Base-by-base conservation (phyloP, 257 asterid genomes). In the Agastache rugosa region DNA sequence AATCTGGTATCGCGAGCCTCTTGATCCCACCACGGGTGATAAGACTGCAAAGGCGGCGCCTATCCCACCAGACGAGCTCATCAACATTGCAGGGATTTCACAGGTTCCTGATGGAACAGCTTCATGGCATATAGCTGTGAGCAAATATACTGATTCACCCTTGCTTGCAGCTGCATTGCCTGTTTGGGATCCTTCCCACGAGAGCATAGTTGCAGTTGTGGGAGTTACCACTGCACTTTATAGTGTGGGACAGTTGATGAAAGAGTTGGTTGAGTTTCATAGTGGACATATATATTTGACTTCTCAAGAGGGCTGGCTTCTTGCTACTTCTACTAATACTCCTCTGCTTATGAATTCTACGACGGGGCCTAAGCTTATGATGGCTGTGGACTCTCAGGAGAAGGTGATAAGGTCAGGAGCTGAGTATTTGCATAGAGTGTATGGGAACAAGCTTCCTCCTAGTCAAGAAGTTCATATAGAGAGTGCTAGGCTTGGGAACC, bases 81-180 rank as follows among this genome's bases (percentile, higher is more conserved):
- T 93, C 31, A 93, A 93, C 73, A 91, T 91, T 8, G 98, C 98
- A 0, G 98, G 98, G 42, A 89, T 89, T 41, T 93, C 98, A 10
- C 97, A 93, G 69, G 91, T 93, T 8, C 98, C 98, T 11, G 97
- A 93, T 62, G 96, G 98, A 31, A 83, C 96, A 0, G 97, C 98
- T 1, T 75, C 98, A 11, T 93, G 98, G 98, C 98, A 93, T 51
- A 86, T 93, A 17, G 96, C 98, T 1, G 98, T 93, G 17, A 93
- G 98, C 89, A 93, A 89, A 75, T 89, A 83, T 35, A 75, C 96
- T 0, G 93, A 89, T 69, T 93, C 98, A 0, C 98, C 98, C 0
- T 77, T 93, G 63, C 98, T 93, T 66, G 83, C 97, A 1, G 98
- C 98, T 29, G 98, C 98, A 31, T 75, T 91, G 83, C 98, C 98